Conservation (phyloP, 169 alveolate species). For the Eimeria acervulina region DNA sequence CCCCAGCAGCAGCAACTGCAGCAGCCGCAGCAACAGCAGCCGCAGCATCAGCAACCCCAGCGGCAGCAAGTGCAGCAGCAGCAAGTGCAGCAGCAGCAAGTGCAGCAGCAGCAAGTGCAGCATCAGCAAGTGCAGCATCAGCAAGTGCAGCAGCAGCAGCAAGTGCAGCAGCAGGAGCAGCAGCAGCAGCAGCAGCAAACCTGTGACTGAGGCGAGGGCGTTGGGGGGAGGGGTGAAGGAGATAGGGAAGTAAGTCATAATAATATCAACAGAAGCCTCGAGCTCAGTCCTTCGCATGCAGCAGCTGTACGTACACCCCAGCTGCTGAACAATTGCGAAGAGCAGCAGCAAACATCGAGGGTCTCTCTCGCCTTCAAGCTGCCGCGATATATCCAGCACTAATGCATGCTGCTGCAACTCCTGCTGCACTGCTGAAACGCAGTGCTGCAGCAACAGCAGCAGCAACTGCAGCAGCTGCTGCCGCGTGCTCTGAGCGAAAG, state of each 20-base stretch:
- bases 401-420: constrained; percentile 1
- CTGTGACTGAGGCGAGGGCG: constrained; percentile 63
- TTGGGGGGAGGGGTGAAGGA: constrained; percentile 73
- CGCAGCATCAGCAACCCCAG: constrained; percentile 7
- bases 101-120: neutral
- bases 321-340: constrained; percentile 34
- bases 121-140: neutral
- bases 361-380: constrained; percentile 83
- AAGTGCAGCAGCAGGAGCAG: neutral
- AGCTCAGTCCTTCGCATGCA: neutral
- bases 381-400: constrained; percentile 26
- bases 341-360: constrained; percentile 82
- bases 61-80: neutral
- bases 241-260: constrained; percentile 74
- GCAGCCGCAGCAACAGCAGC: neutral
- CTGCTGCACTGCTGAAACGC: neutral
- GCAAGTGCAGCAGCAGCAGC: neutral
- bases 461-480: constrained; percentile 66
- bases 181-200: constrained; percentile 15
- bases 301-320: constrained; percentile 25
- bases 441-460: constrained; percentile 61
- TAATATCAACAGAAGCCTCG: constrained; percentile 28
- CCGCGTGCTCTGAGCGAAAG: constrained; percentile 65
- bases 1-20: neutral
- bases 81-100: neutral